Evolutionary conservation across 1,139 yeast genomes (phyloP).

Genomic region (Lodderomyces elongisporus): DNA sequence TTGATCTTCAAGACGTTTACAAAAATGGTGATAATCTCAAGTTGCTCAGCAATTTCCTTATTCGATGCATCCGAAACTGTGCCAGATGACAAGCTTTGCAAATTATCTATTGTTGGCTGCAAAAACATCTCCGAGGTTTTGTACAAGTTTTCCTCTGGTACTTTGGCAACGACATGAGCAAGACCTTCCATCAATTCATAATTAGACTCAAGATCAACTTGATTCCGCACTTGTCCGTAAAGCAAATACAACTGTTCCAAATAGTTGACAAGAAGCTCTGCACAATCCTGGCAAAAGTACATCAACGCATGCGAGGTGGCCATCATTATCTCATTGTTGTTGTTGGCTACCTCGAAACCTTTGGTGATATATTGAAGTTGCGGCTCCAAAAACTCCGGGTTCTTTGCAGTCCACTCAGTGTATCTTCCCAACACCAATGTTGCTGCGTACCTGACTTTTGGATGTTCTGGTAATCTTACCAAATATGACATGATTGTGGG

Average conservation of each 20-base stretch:
- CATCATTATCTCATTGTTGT: constrained; percentile 51
- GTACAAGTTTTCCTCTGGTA: constrained; percentile 30
- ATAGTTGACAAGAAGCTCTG: constrained; percentile 58
- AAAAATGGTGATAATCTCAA: constrained; percentile 72
- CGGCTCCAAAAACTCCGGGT: constrained; percentile 75
- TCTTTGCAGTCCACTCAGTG: constrained; percentile 89
- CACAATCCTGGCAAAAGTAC: constrained; percentile 93
- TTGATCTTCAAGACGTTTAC: constrained; percentile 51
- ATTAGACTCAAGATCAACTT: constrained; percentile 63
- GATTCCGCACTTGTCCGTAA: constrained; percentile 56
- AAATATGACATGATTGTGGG: constrained; percentile 75
- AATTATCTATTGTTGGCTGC: constrained; percentile 55
- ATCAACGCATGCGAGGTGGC: constrained; percentile 94
- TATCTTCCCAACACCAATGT: constrained; percentile 90
- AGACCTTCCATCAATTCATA: constrained; percentile 87
- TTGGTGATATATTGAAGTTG: constrained; percentile 80
- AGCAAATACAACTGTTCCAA: constrained; percentile 74
- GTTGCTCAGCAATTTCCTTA: constrained; percentile 61
- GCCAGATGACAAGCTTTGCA: constrained; percentile 29
- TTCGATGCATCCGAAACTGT: constrained; percentile 15
- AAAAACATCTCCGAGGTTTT: constrained; percentile 51
- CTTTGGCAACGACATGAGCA: constrained; percentile 72
- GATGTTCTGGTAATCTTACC: constrained; percentile 75
- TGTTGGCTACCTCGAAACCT: constrained; percentile 52
- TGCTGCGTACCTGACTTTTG: constrained; percentile 85